These are phyloP conservation scores for Lupinus albus DNA, from an alignment of 306 rosid genomes.

Conservation along the genomic window DNA sequence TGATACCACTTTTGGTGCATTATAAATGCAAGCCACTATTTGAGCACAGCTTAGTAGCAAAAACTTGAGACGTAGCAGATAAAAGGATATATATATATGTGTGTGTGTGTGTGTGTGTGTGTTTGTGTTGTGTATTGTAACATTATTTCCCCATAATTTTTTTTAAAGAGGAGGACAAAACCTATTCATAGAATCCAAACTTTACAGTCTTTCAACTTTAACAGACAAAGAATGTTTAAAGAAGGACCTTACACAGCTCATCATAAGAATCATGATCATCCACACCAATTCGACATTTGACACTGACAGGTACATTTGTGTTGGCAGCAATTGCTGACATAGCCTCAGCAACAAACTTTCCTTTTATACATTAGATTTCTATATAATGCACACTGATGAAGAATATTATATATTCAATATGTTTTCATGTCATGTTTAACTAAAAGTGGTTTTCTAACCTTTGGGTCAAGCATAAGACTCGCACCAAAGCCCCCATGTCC, in stretches of 20 bases:
- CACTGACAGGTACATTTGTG: constrained; percentile 80
- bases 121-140: too few species aligned
- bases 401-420: constrained; percentile 24
- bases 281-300: constrained; percentile 94
- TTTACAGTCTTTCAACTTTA: too few species aligned
- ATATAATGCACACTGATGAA: constrained; percentile 42
- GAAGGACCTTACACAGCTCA: constrained; percentile 80
- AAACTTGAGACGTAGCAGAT: not conserved
- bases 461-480: constrained; percentile 91
- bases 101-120: too few species aligned
- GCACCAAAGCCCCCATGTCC: constrained; percentile 98
- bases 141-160: too few species aligned
- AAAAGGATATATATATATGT: too few species aligned
- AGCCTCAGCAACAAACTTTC: constrained; percentile 93
- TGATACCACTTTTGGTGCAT: constrained; percentile 8
- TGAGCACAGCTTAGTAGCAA: constrained; percentile 13
- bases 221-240: constrained; percentile 50
- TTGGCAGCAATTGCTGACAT: constrained; percentile 95
- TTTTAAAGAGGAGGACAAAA: constrained; percentile 19
- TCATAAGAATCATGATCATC: constrained; percentile 87
- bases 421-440: constrained; percentile 34
- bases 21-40: constrained; percentile 13
- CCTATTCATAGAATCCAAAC: constrained; percentile 19
- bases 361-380: constrained; percentile 57
- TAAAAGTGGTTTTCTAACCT: constrained; percentile 62